Conservation (phyloP, 2,329 filamentous ascomycete genomes). For the Monilinia laxa region DNA sequence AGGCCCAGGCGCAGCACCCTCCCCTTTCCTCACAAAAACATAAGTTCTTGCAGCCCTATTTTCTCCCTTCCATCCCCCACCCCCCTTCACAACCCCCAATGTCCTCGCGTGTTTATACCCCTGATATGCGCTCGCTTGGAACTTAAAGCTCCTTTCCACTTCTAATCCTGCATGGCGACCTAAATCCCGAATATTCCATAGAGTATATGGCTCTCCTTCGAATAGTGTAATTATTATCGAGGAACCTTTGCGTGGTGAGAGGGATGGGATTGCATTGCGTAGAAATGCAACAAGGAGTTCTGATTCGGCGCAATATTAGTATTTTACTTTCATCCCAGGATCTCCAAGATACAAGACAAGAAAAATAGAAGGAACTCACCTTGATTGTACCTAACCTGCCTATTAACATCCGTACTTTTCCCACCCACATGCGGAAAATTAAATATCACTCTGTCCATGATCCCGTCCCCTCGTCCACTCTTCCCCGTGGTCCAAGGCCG, state of each 20-base stretch:
- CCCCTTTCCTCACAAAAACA: constrained; percentile 61
- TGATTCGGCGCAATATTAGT: constrained; percentile 26
- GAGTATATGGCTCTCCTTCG: constrained; percentile 88
- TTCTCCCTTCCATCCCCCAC: constrained; percentile 51
- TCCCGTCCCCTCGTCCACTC: constrained; percentile 39
- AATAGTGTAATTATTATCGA: constrained; percentile 81
- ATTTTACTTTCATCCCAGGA: constrained; percentile 1
- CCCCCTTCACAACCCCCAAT: constrained; percentile 60
- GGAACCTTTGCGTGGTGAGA: constrained; percentile 52
- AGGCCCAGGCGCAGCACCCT: constrained; percentile 40
- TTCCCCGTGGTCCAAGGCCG: constrained; percentile 43
- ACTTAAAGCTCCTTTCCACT: constrained; percentile 69
- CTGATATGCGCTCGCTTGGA: constrained; percentile 65
- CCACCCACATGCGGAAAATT: constrained; percentile 98
- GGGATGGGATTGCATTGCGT: constrained; percentile 50
- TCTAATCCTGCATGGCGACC: constrained; percentile 73
- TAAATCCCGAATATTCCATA: constrained; percentile 92
- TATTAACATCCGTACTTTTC: constrained; percentile 86
- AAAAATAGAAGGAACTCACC: constrained; percentile 32
- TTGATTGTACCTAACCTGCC: constrained; percentile 91
- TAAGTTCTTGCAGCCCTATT: constrained; percentile 57
- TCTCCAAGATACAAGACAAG: background rate
- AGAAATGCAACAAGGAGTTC: constrained; percentile 72
- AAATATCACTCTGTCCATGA: constrained; percentile 81
- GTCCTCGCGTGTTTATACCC: constrained; percentile 74